These are phyloP conservation scores for Hypoxylon subgilvum DNA, from an alignment of 495 filamentous ascomycete genomes.

Conservation along the genomic window DNA sequence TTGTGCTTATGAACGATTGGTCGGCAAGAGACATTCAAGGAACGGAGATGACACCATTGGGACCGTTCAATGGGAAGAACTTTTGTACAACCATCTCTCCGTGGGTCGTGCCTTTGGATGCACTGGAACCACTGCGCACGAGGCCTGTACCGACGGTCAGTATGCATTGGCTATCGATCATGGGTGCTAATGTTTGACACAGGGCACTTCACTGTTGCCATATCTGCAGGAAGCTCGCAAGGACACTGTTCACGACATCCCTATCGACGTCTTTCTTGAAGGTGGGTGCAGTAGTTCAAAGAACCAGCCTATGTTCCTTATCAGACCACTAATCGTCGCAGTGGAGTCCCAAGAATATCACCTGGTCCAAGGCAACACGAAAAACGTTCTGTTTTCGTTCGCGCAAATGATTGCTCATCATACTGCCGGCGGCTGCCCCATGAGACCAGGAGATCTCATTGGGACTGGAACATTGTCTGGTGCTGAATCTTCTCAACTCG, in stretches of 20 bases:
- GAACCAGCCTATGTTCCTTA: not conserved
- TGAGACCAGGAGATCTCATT: constrained; percentile 67
- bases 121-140: constrained; percentile 66
- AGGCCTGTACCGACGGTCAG: too few relatives aligned
- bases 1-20: constrained; percentile 75
- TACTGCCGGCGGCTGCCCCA: constrained; percentile 66
- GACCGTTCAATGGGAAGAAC: constrained; percentile 86
- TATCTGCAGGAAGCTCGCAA: too few relatives aligned
- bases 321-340: not conserved
- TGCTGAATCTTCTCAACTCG: too few relatives aligned
- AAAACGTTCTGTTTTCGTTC: too few relatives aligned
- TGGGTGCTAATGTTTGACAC: too few relatives aligned
- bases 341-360: not conserved
- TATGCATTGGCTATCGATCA: too few relatives aligned
- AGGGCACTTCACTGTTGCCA: too few relatives aligned
- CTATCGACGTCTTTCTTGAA: not conserved
- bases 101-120: constrained; percentile 83
- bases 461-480: constrained; percentile 67
- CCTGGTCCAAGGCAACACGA: constrained; percentile 46
- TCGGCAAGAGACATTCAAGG: constrained; percentile 70
- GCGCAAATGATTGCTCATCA: constrained; percentile 76
- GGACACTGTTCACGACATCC: constrained; percentile 51
- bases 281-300: not conserved
- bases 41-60: constrained; percentile 69
- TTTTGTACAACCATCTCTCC: constrained; percentile 81